Evolutionary conservation across 208 protist genomes (phyloP), one percentile per base, ranked within the genome.

Genomic region (Endotrypanum monterogeii): DNA sequence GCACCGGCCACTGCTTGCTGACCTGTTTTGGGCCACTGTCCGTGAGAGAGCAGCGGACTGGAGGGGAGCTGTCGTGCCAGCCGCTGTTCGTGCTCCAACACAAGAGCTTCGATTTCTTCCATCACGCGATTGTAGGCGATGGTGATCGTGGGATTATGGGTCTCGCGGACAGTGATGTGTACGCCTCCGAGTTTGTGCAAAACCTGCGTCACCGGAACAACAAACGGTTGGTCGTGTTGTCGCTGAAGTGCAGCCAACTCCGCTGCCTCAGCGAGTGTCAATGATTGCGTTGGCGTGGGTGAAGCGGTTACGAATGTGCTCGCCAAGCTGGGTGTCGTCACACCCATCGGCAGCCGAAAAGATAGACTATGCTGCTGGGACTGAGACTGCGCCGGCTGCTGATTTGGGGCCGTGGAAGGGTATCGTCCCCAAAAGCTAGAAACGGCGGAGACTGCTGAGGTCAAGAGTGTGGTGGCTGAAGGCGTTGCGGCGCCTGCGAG

Each of bases 231-330:
- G 25, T 79, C 80, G 35, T 78, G 77, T n/a, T 78, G 73, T 3
- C 82, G 82, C 73, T 80, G 77, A 48, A 83, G 77, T 20, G 77
- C 78, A 7, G 73, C 78, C 57, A 78, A 39, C 61, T 84, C 79
- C 3, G 71, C 67, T 44, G 76, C 25, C 41, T 81, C 75, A 0
- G 35, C 66, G 25, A 67, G 51, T 32, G 73, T 77, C 57, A 77
- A 32, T 18, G 67, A 39, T 7, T 71, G 71, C 35, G 76, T 66
- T 28, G 74, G 68, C 23, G 77, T 50, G 3, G 74, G 80, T 16
- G 81, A 67, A 30, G 86, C 75, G 73, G 83, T 82, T 35, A 91
- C 86, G 30, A 93, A 80, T 2, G 83, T 63, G 41, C 84, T 67
- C 20, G 87, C 71, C 73, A 93, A 83, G 20, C 66, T 46, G 28